phyloP scores from a whole-genome alignment of 129 eudicot species.

The Helianthus tuberosus region DNA sequence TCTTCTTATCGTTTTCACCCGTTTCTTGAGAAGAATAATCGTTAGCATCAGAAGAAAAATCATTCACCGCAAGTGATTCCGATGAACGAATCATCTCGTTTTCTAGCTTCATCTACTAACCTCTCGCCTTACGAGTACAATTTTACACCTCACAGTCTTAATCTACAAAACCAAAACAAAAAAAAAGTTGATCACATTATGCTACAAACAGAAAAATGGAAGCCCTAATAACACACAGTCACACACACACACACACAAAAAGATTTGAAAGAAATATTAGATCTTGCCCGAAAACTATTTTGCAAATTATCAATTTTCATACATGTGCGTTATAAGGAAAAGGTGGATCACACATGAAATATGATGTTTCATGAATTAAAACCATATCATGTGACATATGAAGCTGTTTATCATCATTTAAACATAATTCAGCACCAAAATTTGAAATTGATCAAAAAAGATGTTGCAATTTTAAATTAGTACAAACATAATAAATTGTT shows the following conservation, averaged over 20 bases:
- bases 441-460: not conserved
- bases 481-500: too few relatives aligned
- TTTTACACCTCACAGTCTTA: slow-evolving; percentile 1
- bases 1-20: slow-evolving; percentile 57
- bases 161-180: slow-evolving; percentile 15
- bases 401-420: slow-evolving; percentile 12
- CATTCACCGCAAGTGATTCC: slow-evolving; percentile 68
- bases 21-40: slow-evolving; percentile 48
- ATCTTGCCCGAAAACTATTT: slow-evolving; percentile 13
- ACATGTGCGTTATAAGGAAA: not conserved
- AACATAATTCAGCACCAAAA: slow-evolving; percentile 24
- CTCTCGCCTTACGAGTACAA: not conserved
- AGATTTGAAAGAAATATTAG: not conserved
- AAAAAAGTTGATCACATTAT: slow-evolving; percentile 1
- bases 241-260: not conserved
- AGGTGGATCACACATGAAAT: slow-evolving; percentile 15
- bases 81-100: slow-evolving; percentile 56
- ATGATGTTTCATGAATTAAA: slow-evolving; percentile 7
- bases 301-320: slow-evolving; percentile 1
- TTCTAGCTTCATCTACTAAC: slow-evolving; percentile 22
- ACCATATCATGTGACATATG: slow-evolving; percentile 19
- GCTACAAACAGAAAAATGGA: not conserved
- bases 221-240: not conserved
- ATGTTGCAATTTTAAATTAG: too few relatives aligned
- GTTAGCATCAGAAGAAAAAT: slow-evolving; percentile 44